Percentiles rank a stretch among this genome's conserved stretches.
Evolutionary conservation across 2,329 filamentous ascomycete species (phyloP).

Genomic region (Scortechinia acanthostroma): DNA sequence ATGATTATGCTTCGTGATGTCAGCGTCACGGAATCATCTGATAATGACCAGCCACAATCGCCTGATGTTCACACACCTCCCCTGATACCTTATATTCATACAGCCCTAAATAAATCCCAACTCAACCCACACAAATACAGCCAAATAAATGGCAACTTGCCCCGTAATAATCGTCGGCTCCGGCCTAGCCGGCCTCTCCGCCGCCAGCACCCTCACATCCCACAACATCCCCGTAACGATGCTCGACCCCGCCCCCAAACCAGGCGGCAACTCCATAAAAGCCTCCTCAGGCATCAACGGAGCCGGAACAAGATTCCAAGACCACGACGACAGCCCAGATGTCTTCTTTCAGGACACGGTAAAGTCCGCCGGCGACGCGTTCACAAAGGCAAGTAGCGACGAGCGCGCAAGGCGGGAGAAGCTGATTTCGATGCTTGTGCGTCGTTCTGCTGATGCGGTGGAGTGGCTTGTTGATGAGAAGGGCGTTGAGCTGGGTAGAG

Average conservation of each 20-base stretch:
- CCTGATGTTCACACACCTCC: too few species aligned
- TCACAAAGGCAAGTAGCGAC: slow-evolving; percentile 11
- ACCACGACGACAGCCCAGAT: slow-evolving; percentile 18
- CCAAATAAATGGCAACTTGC: neutral
- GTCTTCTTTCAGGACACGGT: slow-evolving; percentile 48
- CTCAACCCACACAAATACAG: too few species aligned
- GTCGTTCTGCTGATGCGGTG: slow-evolving; percentile 36
- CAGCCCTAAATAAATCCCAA: too few species aligned
- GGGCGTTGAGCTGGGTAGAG: slow-evolving; percentile 47
- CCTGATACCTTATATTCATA: too few species aligned
- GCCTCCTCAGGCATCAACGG: slow-evolving; percentile 63
- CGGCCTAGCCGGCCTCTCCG: slow-evolving; percentile 55
- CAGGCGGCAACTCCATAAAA: slow-evolving; percentile 61
- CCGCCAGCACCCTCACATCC: slow-evolving; percentile 45
- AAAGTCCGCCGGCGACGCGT: slow-evolving; percentile 40
- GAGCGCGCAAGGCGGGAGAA: slow-evolving; percentile 24
- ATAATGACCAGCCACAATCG: too few species aligned
- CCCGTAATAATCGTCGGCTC: slow-evolving; percentile 55
- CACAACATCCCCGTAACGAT: slow-evolving; percentile 43
- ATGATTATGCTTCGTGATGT: too few species aligned
- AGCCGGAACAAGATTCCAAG: slow-evolving; percentile 48
- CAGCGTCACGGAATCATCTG: too few species aligned
- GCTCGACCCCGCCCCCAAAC: slow-evolving; percentile 49
- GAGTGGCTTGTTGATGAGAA: slow-evolving; percentile 48
- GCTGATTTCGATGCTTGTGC: slow-evolving; percentile 38